Evolutionary conservation across 163 green algal genomes (phyloP), one percentile per base, ranked within the genome.

Genomic region (Picocystis sp.): DNA sequence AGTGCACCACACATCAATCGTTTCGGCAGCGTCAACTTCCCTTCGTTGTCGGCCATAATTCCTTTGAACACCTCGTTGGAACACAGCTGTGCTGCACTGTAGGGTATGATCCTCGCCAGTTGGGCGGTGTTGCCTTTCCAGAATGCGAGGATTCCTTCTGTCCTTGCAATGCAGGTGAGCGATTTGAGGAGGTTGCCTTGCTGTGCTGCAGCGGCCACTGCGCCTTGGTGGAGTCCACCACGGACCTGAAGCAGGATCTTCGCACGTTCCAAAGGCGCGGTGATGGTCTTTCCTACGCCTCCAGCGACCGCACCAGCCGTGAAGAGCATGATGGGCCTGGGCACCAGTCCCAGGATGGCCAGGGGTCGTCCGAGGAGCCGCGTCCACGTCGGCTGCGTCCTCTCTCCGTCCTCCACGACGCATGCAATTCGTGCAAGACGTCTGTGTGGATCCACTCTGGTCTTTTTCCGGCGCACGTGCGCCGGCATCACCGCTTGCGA

Each of bases 121-220:
- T 92, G 81, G 12, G 81, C 71, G 34, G 85, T 34, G 54, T 87
- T 87, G 46, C 76, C 79, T 63, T 84, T 84, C 79, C 79, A 92
- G 67, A 84, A 88, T 34, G 74, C 77, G 11, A 52, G 42, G n/a
- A 92, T 19, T 22, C 81, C 81, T 55, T 87, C 81, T 52, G 76
- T 53, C 22, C 69, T 65, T n/a, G 68, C 70, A 34, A 92, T 82
- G 9, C 67, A 74, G 23, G 73, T 44, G 15, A 92, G 64, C 0
- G 79, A 68, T 21, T 67, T 19, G 2, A 84, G 45, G 10, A 91
- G 45, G 44, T 58, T 62, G 41, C 79, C 79, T 14, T 50, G 53
- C 22, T 12, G 44, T 1, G 76, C 73, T 3, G 81, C 81, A 1
- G 65, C 54, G 10, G 50, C 58, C 33, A 86, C 55, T 15, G 65